These are phyloP conservation scores for Cymbopogon flexuosus DNA, from an alignment of 202 grass and related monocot species.

Conservation along the genomic window DNA sequence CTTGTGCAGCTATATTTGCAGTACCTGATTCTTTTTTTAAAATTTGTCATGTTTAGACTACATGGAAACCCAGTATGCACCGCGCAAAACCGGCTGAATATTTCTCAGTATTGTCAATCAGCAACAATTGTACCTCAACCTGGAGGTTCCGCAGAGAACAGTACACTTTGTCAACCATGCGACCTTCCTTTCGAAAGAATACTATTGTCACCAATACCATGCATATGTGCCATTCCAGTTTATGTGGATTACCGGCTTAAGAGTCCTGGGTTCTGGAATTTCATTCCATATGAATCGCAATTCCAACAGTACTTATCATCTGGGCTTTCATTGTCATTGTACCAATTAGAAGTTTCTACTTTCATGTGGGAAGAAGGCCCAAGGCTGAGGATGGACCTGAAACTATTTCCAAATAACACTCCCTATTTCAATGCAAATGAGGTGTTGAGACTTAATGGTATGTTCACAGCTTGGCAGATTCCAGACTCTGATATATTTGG, in stretches of 20 bases:
- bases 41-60: slow-evolving; percentile 47
- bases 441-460: slow-evolving; percentile 48
- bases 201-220: slow-evolving; percentile 34
- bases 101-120: slow-evolving; percentile 51
- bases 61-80: slow-evolving; percentile 72
- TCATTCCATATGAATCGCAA: slow-evolving; percentile 45
- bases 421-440: slow-evolving; percentile 38
- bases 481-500: slow-evolving; percentile 79
- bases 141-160: slow-evolving; percentile 21
- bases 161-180: slow-evolving; percentile 44
- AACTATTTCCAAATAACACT: slow-evolving; percentile 55
- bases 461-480: slow-evolving; percentile 90
- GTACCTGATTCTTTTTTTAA: slow-evolving; percentile 21
- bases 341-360: slow-evolving; percentile 58
- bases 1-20: neutral
- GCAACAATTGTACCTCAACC: neutral
- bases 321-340: slow-evolving; percentile 40
- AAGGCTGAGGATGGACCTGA: slow-evolving; percentile 67
- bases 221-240: slow-evolving; percentile 53
- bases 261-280: slow-evolving; percentile 81
- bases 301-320: slow-evolving; percentile 63
- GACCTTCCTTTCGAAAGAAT: slow-evolving; percentile 42
- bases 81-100: slow-evolving; percentile 45
- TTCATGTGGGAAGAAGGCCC: slow-evolving; percentile 86
- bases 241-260: slow-evolving; percentile 70